phyloP scores from a whole-genome alignment of 441 rosid genomes.

The Pelargonium australe region DNA sequence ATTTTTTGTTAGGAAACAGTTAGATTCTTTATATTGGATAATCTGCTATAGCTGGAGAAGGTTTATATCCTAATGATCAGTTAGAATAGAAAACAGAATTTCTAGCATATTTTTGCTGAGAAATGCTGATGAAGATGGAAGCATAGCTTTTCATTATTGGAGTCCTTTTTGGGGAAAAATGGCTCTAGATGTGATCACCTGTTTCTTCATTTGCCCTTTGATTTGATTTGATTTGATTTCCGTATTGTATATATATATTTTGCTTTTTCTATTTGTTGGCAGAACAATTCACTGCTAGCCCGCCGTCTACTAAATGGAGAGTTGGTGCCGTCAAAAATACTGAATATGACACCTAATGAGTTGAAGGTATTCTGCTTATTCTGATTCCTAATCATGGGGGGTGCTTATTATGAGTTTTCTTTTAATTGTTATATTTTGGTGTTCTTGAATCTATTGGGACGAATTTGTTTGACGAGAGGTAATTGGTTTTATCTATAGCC shows the following conservation, averaged over 20 bases:
- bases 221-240: not conserved
- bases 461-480: too few species aligned
- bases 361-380: conserved; percentile 48
- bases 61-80: not conserved
- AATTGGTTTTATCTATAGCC: too few species aligned
- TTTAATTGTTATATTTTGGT: not conserved
- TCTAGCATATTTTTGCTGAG: not conserved
- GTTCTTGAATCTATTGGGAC: too few species aligned
- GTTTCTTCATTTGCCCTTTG: not conserved
- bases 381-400: not conserved
- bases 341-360: conserved; percentile 83
- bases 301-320: conserved; percentile 70
- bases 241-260: not conserved
- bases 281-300: conserved; percentile 63
- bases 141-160: not conserved
- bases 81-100: not conserved
- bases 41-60: not conserved
- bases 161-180: not conserved
- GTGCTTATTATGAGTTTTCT: not conserved
- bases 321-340: conserved; percentile 65
- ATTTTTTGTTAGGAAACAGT: not conserved
- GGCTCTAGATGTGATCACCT: not conserved
- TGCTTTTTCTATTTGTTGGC: conserved; percentile 18
- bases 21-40: not conserved
- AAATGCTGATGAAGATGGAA: not conserved